Evolutionary conservation across 2,329 filamentous ascomycete genomes (phyloP), one percentile per base, ranked within the genome.

Genomic region (Truncatella angustata): DNA sequence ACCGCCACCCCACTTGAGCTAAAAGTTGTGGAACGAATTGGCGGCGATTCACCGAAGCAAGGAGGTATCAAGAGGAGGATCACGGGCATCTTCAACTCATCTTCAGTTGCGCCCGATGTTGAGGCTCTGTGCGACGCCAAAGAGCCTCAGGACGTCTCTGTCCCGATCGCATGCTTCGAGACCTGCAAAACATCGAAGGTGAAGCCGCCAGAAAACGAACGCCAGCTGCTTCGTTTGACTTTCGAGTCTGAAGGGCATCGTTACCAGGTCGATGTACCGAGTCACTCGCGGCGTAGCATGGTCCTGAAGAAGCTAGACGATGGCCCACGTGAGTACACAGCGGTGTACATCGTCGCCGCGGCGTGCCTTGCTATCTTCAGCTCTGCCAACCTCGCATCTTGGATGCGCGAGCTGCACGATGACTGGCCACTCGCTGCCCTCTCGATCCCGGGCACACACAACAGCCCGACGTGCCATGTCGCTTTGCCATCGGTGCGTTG

Each of bases 371-470:
- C 82, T 36, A 75, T 97, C 55, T 85, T 87, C 71, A 90, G 85
- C 56, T 91, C 85, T 4, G 80, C 86, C 14, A 79, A 84, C 50
- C 80, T 92, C 46, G 67, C 84, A 56, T 72, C 77, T 49, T 96
- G 94, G 94, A 97, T 97, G 92, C 71, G 77, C 52, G 79, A 85
- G 55, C 78, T 97, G 37, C 76, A 80, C 54, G 82, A 92, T 63
- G 79, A 84, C 18, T 87, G 84, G 48, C 85, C 90, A 1, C 76
- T 97, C 4, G 88, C 90, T 1, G 80, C 87, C 3, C 82, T 99
- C 46, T 94, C 88, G 46, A 94, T 97, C 56, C 94, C 94, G 0
- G 94, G 94, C 57, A 97, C 94, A 0, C 94, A 99, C 76, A 97
- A 99, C 73, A 90, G 89, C 16, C 90, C 94, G 5, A 95, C 92